Evolutionary conservation across 345 rosid genomes (phyloP).

Genomic region (Euclidium syriacum): DNA sequence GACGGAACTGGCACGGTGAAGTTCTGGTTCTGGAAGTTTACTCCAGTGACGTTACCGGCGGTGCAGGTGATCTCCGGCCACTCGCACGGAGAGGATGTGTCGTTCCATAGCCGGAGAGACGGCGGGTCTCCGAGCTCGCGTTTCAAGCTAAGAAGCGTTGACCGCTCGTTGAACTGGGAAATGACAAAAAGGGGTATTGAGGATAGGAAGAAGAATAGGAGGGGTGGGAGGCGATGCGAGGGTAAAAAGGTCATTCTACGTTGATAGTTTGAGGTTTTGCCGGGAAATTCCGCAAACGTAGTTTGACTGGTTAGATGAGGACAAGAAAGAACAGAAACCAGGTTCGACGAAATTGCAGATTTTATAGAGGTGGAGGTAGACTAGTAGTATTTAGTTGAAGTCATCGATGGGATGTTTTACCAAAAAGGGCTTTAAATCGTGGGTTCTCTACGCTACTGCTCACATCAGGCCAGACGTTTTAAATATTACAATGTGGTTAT

Average conservation of each 20-base stretch:
- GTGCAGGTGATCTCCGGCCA: constrained; percentile 58
- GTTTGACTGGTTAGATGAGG: background rate
- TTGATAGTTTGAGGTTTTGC: constrained; percentile 20
- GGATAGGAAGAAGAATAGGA: constrained; percentile 30
- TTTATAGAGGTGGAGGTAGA: background rate
- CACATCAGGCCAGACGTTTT: no score
- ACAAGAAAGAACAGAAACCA: background rate
- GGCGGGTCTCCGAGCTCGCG: constrained; percentile 54
- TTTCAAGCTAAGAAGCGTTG: constrained; percentile 51
- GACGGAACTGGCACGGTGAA: constrained; percentile 50
- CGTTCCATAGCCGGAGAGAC: constrained; percentile 53
- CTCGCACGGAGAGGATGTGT: constrained; percentile 51
- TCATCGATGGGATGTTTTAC: background rate
- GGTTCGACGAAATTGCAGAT: background rate
- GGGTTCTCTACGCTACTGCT: background rate
- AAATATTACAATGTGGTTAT: no score
- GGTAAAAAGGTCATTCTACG: constrained; percentile 33
- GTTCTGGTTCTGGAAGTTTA: constrained; percentile 28
- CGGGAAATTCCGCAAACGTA: constrained; percentile 16
- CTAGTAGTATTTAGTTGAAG: background rate
- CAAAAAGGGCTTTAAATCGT: background rate
- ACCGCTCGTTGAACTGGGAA: constrained; percentile 45
- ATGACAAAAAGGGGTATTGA: constrained; percentile 37
- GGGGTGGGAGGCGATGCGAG: background rate
- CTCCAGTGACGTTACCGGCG: constrained; percentile 39